Base-by-base conservation (phyloP, 805 yeast species). In the Pichia phayaonensis region DNA sequence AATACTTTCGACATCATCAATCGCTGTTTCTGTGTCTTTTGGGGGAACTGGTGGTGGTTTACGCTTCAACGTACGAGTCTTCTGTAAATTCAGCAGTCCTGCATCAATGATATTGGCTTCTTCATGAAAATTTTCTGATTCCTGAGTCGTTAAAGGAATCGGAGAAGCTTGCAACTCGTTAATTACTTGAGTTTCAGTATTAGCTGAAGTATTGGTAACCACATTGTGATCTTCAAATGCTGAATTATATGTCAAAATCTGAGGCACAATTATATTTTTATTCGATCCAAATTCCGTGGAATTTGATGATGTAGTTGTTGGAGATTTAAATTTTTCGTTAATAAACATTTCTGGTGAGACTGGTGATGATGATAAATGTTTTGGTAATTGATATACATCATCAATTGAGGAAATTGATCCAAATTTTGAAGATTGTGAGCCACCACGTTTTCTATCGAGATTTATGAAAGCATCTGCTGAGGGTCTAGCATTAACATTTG, bases 341-440 rank as follows among this genome's bases (percentile, higher is more conserved):
- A 60, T 54, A 39, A 61, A 61, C 64, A 61, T 61, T 27, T 59
- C 54, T 4, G 65, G 63, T 1, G 58, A 55, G 1, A 47, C 52
- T 44, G 47, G 65, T 40, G 41, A 58, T n/a, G 34, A 44, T 2
- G 26, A 18, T 10, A 27, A 12, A 3, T 21, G 13, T 7, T 41
- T 18, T 6, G 49, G 23, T 18, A 8, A 18, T 13, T 20, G 44
- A 23, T 24, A 18, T 8, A 40, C 7, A 21, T 52, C 54, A 42
- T 46, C 53, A 3, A 20, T 22, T 1, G 42, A 40, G 5, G 54
- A 51, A 18, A 43, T 29, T 11, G 54, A 42, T 5, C 53, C 44
- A 44, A 50, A 39, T 24, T 18, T 42, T 7, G 53, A 44, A 15
- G 54, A 43, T 42, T 39, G 45, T 16, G 54, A 49, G 21, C 45